Evolutionary conservation across 2,329 filamentous ascomycete species (phyloP).

Genomic region (Penicillium sp.): DNA sequence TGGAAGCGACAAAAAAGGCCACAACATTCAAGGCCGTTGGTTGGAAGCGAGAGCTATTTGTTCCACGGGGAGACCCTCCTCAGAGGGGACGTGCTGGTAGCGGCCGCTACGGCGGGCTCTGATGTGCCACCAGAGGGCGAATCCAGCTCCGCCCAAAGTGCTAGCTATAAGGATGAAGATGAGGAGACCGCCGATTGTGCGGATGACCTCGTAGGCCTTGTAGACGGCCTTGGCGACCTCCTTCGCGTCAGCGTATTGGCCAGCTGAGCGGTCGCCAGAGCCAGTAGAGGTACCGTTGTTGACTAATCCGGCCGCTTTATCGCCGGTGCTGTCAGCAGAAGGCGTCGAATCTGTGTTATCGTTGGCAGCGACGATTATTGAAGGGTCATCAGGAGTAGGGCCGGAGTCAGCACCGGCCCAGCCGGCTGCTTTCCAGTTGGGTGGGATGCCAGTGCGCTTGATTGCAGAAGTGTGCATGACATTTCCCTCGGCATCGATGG

Average conservation of each 20-base stretch:
- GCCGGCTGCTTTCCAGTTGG: conserved; percentile 34
- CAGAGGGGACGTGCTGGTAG: conserved; percentile 33
- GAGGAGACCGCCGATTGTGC: conserved; percentile 30
- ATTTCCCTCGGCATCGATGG: conserved; percentile 21
- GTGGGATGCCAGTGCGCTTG: conserved; percentile 26
- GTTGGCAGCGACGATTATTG: conserved; percentile 21
- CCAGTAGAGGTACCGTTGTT: conserved; percentile 3
- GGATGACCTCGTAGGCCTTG: conserved; percentile 35
- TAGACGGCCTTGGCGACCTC: conserved; percentile 30
- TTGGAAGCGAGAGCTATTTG: conserved; percentile 20
- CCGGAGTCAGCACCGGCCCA: conserved; percentile 23
- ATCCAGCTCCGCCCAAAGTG: conserved; percentile 26
- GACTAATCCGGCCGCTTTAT: conserved; percentile 8
- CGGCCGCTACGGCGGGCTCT: conserved; percentile 25
- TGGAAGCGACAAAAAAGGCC: background rate
- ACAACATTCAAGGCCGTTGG: background rate
- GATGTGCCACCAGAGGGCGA: conserved; percentile 23
- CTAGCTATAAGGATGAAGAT: conserved; percentile 30
- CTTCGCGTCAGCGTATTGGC: conserved; percentile 24
- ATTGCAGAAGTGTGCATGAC: conserved; percentile 27
- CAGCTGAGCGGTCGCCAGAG: background rate
- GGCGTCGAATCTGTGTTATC: conserved; percentile 11
- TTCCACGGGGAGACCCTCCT: conserved; percentile 29
- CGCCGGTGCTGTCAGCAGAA: background rate
- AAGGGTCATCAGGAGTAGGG: conserved; percentile 32